phyloP scores from a whole-genome alignment of 345 rosid genomes.

The Hibiscus syriacus region DNA sequence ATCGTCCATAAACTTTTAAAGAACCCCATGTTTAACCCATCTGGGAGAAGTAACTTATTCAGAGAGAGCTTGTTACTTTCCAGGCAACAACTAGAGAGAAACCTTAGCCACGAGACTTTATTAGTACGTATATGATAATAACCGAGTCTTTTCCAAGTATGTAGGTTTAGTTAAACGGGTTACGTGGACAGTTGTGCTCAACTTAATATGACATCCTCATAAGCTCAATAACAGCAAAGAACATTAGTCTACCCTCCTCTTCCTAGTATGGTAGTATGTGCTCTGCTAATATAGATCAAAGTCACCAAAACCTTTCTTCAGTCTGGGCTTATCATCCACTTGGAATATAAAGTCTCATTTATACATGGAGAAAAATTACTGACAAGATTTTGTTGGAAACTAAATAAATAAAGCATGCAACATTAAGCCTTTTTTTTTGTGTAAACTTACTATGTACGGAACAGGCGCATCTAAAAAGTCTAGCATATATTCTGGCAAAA shows the following conservation, averaged over 20 bases:
- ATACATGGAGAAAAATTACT: neutral
- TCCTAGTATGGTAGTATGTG: neutral
- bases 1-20: too few species aligned
- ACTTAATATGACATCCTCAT: neutral
- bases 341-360: neutral
- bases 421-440: neutral
- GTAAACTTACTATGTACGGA: constrained; percentile 75
- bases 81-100: neutral
- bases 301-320: neutral
- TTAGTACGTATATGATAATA: neutral
- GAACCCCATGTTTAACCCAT: too few species aligned
- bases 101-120: neutral
- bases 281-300: neutral
- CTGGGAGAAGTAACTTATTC: neutral
- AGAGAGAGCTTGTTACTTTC: neutral
- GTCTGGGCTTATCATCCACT: neutral
- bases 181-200: neutral
- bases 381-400: too few species aligned
- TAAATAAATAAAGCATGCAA: neutral
- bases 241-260: neutral
- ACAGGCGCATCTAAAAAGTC: constrained; percentile 97
- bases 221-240: neutral
- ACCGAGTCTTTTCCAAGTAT: neutral
- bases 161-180: neutral
- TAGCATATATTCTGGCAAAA: constrained; percentile 92